phyloP scores from a whole-genome alignment of 805 yeast species.

The Ogataea allantospora region DNA sequence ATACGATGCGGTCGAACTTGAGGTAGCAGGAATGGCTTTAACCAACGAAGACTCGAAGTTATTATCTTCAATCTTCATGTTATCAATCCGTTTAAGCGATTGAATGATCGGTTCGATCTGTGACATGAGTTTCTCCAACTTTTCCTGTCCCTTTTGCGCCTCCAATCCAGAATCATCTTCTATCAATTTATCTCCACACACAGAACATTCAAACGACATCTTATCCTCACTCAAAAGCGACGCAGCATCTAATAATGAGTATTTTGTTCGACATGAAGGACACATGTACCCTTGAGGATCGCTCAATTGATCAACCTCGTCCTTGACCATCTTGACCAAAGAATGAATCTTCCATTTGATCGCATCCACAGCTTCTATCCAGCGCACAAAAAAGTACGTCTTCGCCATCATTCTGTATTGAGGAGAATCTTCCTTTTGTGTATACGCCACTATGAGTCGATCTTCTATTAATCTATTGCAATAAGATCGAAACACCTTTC shows the following conservation, averaged over 20 bases:
- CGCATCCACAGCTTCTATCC: slow-evolving; percentile 91
- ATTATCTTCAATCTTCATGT: slow-evolving; percentile 77
- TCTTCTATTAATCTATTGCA: slow-evolving; percentile 85
- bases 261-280: slow-evolving; percentile 78
- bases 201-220: slow-evolving; percentile 78
- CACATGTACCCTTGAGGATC: slow-evolving; percentile 95
- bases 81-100: slow-evolving; percentile 78
- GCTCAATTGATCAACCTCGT: slow-evolving; percentile 77
- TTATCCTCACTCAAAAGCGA: slow-evolving; percentile 76
- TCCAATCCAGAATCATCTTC: slow-evolving; percentile 90
- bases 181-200: slow-evolving; percentile 71
- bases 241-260: slow-evolving; percentile 84
- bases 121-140: slow-evolving; percentile 78
- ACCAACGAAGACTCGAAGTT: slow-evolving; percentile 83
- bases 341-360: slow-evolving; percentile 95
- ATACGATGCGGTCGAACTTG: slow-evolving; percentile 66
- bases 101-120: slow-evolving; percentile 87
- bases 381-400: slow-evolving; percentile 76
- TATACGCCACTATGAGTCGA: slow-evolving; percentile 66
- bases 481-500: slow-evolving; percentile 80
- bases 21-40: slow-evolving; percentile 80
- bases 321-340: slow-evolving; percentile 73
- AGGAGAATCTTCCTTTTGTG: slow-evolving; percentile 66
- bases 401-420: slow-evolving; percentile 71
- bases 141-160: slow-evolving; percentile 76